phyloP scores from a whole-genome alignment of 176 grass and related monocot genomes.

The Oryza coarctata region DNA sequence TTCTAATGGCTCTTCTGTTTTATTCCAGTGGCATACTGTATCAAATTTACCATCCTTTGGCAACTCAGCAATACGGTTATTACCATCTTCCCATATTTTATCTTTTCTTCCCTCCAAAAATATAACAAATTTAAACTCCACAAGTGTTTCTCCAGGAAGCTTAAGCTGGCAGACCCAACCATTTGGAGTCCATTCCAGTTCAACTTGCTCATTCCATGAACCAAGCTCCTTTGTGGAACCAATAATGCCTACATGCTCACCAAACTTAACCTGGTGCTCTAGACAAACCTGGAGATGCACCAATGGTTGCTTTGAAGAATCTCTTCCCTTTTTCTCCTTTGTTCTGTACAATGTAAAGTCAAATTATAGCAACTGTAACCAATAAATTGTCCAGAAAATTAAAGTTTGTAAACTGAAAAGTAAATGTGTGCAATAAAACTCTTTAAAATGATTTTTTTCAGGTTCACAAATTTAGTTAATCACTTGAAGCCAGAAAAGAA shows the following conservation, averaged over 20 bases:
- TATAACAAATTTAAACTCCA: conserved; percentile 92
- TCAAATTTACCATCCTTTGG: conserved; percentile 66
- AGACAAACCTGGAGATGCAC: conserved; percentile 54
- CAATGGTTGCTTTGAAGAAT: conserved; percentile 27
- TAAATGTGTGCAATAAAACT: not conserved
- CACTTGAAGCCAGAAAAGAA: not conserved
- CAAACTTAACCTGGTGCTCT: conserved; percentile 84
- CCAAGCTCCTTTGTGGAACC: conserved; percentile 77
- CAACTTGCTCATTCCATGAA: conserved; percentile 63
- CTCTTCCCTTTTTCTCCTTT: conserved; percentile 39
- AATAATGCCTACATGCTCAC: conserved; percentile 75
- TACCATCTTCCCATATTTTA: conserved; percentile 69
- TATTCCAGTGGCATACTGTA: conserved; percentile 73
- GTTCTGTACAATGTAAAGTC: conserved; percentile 41
- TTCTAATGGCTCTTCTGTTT: conserved; percentile 58
- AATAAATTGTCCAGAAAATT: conserved; percentile 12
- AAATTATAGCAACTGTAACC: not conserved
- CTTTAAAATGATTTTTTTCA: not conserved
- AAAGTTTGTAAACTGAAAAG: not conserved
- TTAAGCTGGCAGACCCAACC: conserved; percentile 76
- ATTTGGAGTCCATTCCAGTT: conserved; percentile 68
- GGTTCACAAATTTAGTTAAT: not conserved
- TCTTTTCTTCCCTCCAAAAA: conserved; percentile 53
- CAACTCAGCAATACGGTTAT: conserved; percentile 57
- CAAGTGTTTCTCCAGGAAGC: conserved; percentile 38